Base-by-base conservation (phyloP, 352 stramenopile species). In the Globisporangium polare region DNA sequence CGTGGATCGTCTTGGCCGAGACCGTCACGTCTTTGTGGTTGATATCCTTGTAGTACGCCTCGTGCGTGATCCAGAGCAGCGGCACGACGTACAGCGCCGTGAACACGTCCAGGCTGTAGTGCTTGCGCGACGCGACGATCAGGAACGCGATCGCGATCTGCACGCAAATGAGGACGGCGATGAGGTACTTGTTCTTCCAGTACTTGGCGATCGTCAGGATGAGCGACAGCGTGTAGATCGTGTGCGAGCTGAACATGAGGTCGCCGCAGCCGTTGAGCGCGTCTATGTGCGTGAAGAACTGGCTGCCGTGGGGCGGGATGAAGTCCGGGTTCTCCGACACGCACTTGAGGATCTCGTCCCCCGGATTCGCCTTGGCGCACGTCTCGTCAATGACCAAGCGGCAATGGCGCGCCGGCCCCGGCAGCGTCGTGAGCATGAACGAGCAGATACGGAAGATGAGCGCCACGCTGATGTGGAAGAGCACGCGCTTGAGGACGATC, bases 181-280 rank as follows among this genome's bases (percentile, higher is more conserved):
- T 73, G 45, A 92, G 69, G 55, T 69, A 83, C 60, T 85, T 89
- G 77, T 85, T 91, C 61, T 74, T 80, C 81, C 88, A 96, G 77
- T 90, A 96, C 70, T 95, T 96, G 77, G 69, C 90, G 37, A 90
- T 66, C 26, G 78, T 88, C 37, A 94, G 68, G 60, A 96, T 95
- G 52, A 96, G 80, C 62, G 86, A 89, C 71, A 97, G 65, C 4
- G 87, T 95, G 83, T 95, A 96, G 67, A 96, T 97, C 22, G 87
- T 97, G 74, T 97, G 90, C 33, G 86, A 96, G 66, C 86, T 96
- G 65, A 96, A 97, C 87, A 97, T 97, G 58, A 97, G 74, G 65
- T 97, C 90, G 37, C 90, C 90, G 53, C 90, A 97, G 54, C 74
- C 85, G 24, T 90, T 90, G 46, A 95, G 71, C n/a, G 82, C 78